phyloP scores from a whole-genome alignment of 148 eudicot species.

The Rhododendron mucronatum region DNA sequence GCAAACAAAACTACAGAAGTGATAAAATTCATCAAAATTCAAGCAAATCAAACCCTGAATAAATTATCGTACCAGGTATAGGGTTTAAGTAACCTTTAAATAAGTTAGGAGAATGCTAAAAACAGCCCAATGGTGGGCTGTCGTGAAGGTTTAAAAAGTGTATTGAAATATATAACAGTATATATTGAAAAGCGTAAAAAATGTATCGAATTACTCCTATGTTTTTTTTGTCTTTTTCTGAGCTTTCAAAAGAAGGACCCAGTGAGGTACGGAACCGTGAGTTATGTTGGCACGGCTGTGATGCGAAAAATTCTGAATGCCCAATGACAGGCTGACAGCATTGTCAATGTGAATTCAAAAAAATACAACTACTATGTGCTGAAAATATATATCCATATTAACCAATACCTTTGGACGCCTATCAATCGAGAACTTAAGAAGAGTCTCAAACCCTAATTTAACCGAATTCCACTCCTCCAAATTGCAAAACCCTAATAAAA shows the following conservation, averaged over 20 bases:
- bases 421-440: constrained; percentile 59
- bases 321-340: not conserved
- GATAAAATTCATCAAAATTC: not conserved
- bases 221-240: too few species aligned
- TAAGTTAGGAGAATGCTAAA: too few species aligned
- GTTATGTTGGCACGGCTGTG: not conserved
- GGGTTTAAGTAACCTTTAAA: not conserved
- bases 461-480: constrained; percentile 53
- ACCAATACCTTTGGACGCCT: constrained; percentile 79
- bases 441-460: constrained; percentile 40
- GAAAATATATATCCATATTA: too few species aligned
- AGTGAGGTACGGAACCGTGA: not conserved
- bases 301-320: not conserved
- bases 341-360: too few species aligned
- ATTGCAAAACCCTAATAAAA: constrained; percentile 68
- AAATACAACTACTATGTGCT: too few species aligned
- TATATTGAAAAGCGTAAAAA: too few species aligned
- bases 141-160: too few species aligned
- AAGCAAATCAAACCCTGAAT: not conserved
- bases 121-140: too few species aligned
- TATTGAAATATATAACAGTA: too few species aligned
- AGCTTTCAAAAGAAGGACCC: too few species aligned
- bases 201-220: too few species aligned
- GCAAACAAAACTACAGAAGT: not conserved
- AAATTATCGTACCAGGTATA: not conserved